Base-by-base conservation (phyloP, 352 stramenopile genomes). In the Phytophthora megakarya region DNA sequence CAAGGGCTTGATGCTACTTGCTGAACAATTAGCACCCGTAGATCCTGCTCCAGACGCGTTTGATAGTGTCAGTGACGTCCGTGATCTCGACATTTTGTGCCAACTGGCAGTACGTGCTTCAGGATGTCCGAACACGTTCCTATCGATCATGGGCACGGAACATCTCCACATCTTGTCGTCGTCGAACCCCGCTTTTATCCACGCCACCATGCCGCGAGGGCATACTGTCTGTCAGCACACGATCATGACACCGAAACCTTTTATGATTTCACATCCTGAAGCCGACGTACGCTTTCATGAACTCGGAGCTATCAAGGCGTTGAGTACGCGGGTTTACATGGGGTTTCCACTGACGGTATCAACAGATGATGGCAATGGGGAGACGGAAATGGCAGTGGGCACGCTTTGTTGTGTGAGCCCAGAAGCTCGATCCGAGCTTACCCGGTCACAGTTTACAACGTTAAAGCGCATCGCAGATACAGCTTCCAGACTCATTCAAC, bases 241-340 rank as follows among this genome's bases (percentile, higher is more conserved):
- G 1, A 59, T 76, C 35, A 70, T 76, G 68, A 55, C 61, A 12
- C 12, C 47, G 0, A 54, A 73, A n/a, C 57, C 68, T 3, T 65
- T 76, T 5, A 59, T 76, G 7, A 48, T 70, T 3, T 51, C 48
- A 12, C 63, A 76, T 37, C 68, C 61, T 15, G 63, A 76, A 37
- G 54, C 68, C 5, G 68, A 76, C n/a, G 50, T 76, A 11, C 68
- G 68, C 1, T 73, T 76, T 13, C 59, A 76, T 21, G 39, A 66
- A 30, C 45, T 61, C 3, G 55, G 39, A 5, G 26, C 47, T 5
- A 66, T 57, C 18, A 57, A 51, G 18, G 37, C 46, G 3, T 12
- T 59, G 13, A 23, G 26, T 15, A 64, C 55, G 3, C 43, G 51
- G 4, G 52, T 30, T 25, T 69, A 69, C 45, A 44, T 65, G 19